Evolutionary conservation across 495 filamentous ascomycete genomes (phyloP).

Genomic region (Lasiosphaeria hispida): DNA sequence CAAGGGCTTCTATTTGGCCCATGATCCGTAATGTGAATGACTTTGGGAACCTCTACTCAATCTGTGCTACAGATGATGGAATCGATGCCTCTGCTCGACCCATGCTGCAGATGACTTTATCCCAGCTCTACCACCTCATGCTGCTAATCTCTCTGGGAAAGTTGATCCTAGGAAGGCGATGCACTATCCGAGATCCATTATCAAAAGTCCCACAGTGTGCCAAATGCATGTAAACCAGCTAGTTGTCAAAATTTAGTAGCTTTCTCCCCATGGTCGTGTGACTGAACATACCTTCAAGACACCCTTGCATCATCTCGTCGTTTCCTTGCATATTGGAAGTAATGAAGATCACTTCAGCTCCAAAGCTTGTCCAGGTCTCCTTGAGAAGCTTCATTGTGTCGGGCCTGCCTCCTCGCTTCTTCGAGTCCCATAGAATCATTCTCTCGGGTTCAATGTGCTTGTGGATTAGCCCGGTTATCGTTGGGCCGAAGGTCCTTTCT

Average conservation of each 20-base stretch:
- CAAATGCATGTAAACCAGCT: conserved; percentile 43
- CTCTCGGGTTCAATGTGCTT: conserved; percentile 45
- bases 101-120: conserved; percentile 1
- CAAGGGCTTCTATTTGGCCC: no score
- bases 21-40: no score
- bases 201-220: conserved; percentile 48
- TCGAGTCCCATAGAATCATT: conserved; percentile 49
- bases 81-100: neutral
- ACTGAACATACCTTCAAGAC: conserved; percentile 34
- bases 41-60: no score
- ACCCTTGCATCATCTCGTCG: conserved; percentile 48
- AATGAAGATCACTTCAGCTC: conserved; percentile 49
- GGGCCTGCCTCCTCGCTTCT: conserved; percentile 44
- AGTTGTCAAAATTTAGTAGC: conserved; percentile 21
- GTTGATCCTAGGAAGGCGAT: conserved; percentile 14
- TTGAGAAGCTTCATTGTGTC: conserved; percentile 42
- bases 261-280: neutral
- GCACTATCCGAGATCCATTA: conserved; percentile 19
- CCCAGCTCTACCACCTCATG: neutral
- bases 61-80: no score
- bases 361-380: conserved; percentile 43
- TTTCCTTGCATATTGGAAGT: conserved; percentile 46
- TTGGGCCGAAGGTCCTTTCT: conserved; percentile 45
- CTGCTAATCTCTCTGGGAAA: conserved; percentile 10
- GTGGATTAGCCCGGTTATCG: conserved; percentile 40